Base-by-base conservation (phyloP, 768 basidiomycete genomes). In the Phylloporus arenicola region DNA sequence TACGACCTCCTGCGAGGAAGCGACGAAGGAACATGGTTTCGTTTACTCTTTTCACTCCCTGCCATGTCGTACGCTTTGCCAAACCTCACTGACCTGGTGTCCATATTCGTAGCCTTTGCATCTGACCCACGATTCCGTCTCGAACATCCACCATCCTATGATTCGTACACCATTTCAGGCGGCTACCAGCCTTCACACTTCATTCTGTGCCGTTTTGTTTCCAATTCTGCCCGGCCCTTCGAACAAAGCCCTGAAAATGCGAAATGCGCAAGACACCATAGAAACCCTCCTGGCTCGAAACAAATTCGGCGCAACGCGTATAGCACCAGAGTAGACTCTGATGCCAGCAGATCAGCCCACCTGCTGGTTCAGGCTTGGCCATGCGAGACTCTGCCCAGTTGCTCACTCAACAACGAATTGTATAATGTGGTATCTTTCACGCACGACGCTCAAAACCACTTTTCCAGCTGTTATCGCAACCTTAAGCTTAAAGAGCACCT, bases 101-200 rank as follows among this genome's bases (percentile, higher is more conserved):
- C 60, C 0, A 57, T 62, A 1, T 40, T 73, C 3, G 20, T 74
- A 11, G 63, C 72, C 0, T 69, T 72, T 43, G 55, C 27, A 6
- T 29, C 27, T 29, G 27, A 29, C 7, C 8, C 27, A 29, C 6
- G 9, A 29, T 29, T 29, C 27, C 27, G 27, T 29, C 27, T 29
- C 27, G 27, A 48, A 24, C 1, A 45, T 22, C 63, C 62, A 19
- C 62, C 35, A 4, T 11, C 19, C 11, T 37, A 45, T 7, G 19
- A 31, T 10, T 37, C 22, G 16, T 56, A 53, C 40, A 13, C 41
- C 25, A 43, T 58, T 34, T 44, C 47, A 2, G 47, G 48, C 13
- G 56, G 54, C 5, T 47, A 47, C 19, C n/a, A 8, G n/a, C 60
- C 60, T 1, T 34, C 30, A 1, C 24, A 19, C 6, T 10, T 11